Base-by-base conservation (phyloP, 164 flowering plant species). In the Berberis vulgaris region DNA sequence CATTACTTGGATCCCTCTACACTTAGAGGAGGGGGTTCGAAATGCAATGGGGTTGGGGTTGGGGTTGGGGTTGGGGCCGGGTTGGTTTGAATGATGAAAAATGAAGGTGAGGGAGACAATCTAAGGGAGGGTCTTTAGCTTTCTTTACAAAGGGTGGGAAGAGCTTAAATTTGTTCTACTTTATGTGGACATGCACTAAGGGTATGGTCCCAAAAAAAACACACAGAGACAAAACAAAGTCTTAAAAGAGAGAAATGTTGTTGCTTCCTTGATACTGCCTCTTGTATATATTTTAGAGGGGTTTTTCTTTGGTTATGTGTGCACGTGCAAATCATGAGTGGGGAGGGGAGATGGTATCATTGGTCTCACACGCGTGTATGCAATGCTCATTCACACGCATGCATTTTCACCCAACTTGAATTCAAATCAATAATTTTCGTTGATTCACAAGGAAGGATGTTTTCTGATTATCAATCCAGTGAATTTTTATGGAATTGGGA, bases 271-370 rank as follows among this genome's bases (percentile, higher is more conserved):
- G n/a, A n/a, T n/a, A n/a, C n/a, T n/a, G n/a, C n/a, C n/a, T n/a
- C 26, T 0, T 26, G 45, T n/a, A 41, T 54, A 2, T 44, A 11
- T 54, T 26, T 26, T 26, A 26, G 26, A 26, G 0, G 26, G 1
- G 43, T 52, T 52, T 44, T n/a, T 0, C 26, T 26, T 26, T 26
- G 44, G 67, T 67, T 54, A 43, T 38, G 42, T 72, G 61, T 60
- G 73, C 87, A 81, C 84, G 87, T 78, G 84, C 78, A 64, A 68
- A 75, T 75, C 74, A 81, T 83, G 77, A 77, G n/a, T 75, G 67
- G 62, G n/a, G n/a, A n/a, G n/a, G 74, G 73, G 61, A 60, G 71
- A 72, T 71, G 72, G 59, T 68, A 76, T 76, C 57, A 76, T 81
- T 67, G 57, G 3, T 38, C 3, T 61, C 66, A 39, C 57, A 44